A percentile compares a stretch with the other conserved stretches of the same genome.
phyloP scores from a whole-genome alignment of 1,284 basidiomycete species.

The Ustilago shanxiensis region DNA sequence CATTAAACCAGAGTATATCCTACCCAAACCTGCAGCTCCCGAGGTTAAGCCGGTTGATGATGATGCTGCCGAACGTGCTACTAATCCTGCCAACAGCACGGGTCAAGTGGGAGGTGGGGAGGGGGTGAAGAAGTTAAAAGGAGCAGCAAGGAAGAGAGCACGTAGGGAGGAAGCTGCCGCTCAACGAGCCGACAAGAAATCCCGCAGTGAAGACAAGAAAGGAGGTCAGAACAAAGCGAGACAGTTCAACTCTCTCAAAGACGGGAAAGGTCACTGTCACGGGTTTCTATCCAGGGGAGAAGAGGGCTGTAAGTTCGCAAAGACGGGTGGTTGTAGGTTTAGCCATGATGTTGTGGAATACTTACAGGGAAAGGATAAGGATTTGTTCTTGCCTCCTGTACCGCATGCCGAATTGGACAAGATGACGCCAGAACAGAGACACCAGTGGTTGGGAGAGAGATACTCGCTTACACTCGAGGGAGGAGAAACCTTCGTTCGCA shows the following conservation, averaged over 20 bases:
- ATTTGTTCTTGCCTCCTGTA: constrained; percentile 74
- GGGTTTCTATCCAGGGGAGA: constrained; percentile 34
- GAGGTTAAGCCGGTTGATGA: constrained; percentile 23
- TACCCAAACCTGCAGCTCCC: constrained; percentile 27
- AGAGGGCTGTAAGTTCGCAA: constrained; percentile 41
- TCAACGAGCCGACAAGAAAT: constrained; percentile 32
- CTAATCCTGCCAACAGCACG: constrained; percentile 15
- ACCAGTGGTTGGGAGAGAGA: constrained; percentile 43
- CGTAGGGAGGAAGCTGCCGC: constrained; percentile 49
- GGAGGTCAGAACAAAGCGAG: constrained; percentile 58
- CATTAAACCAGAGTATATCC: constrained; percentile 51
- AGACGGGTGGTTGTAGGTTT: constrained; percentile 75
- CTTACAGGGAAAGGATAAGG: constrained; percentile 80
- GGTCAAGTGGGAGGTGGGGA: background rate
- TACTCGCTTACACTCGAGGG: constrained; percentile 35
- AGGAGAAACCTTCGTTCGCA: constrained; percentile 27
- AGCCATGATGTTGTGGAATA: constrained; percentile 84
- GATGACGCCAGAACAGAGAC: constrained; percentile 16
- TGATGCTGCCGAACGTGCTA: constrained; percentile 36
- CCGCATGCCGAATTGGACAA: constrained; percentile 13
- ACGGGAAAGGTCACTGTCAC: constrained; percentile 33
- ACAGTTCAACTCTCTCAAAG: constrained; percentile 38
- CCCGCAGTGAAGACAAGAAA: constrained; percentile 15
- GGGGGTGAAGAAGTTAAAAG: constrained; percentile 46
- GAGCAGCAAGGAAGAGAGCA: constrained; percentile 46